Evolutionary conservation across 805 yeast species (phyloP).

Genomic region (Yarrowia keelungensis): DNA sequence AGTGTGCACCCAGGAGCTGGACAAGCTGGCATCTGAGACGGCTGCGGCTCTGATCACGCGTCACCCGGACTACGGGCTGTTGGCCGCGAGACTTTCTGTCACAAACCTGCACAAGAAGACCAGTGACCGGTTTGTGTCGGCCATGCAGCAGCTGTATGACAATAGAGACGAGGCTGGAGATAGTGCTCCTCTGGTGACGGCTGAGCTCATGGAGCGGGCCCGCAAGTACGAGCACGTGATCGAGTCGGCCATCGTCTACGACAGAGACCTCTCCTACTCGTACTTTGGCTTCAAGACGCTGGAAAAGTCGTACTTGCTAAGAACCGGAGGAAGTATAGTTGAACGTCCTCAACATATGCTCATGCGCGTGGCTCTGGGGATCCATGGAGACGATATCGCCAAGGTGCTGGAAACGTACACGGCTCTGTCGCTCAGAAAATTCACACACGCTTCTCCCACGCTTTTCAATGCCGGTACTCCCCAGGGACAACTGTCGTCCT

Average conservation of each 20-base stretch:
- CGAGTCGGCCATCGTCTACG: conserved; percentile 69
- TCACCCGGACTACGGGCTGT: conserved; percentile 91
- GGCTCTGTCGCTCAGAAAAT: conserved; percentile 79
- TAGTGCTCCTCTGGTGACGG: conserved; percentile 68
- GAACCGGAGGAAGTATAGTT: conserved; percentile 61
- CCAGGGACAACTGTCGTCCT: conserved; percentile 80
- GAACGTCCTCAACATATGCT: conserved; percentile 90
- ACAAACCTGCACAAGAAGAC: conserved; percentile 90
- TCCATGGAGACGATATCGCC: conserved; percentile 71
- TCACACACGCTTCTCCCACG: conserved; percentile 94
- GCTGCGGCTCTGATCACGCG: conserved; percentile 95
- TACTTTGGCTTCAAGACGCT: conserved; percentile 91
- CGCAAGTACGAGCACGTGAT: conserved; percentile 63
- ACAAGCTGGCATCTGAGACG: conserved; percentile 79
- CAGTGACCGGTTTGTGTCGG: conserved; percentile 75
- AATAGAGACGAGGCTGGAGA: conserved; percentile 72
- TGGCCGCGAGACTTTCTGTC: conserved; percentile 85
- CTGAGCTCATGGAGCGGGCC: conserved; percentile 64
- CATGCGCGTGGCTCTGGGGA: conserved; percentile 88
- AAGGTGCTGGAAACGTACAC: conserved; percentile 77
- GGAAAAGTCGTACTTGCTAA: conserved; percentile 76
- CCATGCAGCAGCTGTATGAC: conserved; percentile 66
- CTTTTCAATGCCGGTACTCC: conserved; percentile 89
- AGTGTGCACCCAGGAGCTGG: conserved; percentile 83
- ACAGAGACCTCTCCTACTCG: conserved; percentile 72